Percentiles rank a stretch among this genome's conserved stretches.
Conservation (phyloP, 768 basidiomycete genomes). For the Mycena chlorophos region DNA sequence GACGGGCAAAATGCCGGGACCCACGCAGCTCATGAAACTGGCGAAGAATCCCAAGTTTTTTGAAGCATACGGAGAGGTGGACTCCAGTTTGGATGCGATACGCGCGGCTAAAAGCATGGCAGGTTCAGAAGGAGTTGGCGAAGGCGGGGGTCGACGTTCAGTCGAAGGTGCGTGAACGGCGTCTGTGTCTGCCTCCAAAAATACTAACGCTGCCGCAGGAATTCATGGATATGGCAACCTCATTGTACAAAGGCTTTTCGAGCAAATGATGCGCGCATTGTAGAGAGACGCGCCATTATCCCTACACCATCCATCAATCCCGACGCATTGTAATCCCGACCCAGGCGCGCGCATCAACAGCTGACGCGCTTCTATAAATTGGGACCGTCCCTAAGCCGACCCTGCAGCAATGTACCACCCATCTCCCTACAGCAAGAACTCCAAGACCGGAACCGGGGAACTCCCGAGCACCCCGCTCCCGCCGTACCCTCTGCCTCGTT, state of each 20-base stretch:
- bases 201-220: background rate
- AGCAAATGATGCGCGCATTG: background rate
- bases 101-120: too few species aligned
- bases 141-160: conserved; percentile 62
- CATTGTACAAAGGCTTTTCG: background rate
- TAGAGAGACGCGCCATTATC: background rate
- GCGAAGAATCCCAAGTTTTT: conserved; percentile 54
- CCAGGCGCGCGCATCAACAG: too few species aligned
- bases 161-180: conserved; percentile 45
- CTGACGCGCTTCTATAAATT: background rate
- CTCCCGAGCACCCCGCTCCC: background rate
- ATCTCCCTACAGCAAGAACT: background rate
- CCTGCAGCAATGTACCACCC: background rate
- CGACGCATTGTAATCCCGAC: too few species aligned
- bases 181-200: background rate
- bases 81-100: too few species aligned
- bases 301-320: background rate
- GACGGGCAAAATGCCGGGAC: conserved; percentile 19
- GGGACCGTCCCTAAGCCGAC: background rate
- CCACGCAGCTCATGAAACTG: conserved; percentile 55
- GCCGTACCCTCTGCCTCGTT: background rate
- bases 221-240: background rate
- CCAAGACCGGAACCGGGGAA: background rate
- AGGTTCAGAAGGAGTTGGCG: conserved; percentile 48
- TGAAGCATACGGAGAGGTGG: conserved; percentile 45